Evolutionary conservation across 2,329 filamentous ascomycete genomes (phyloP).

Genomic region (Colletotrichum eremochloae): DNA sequence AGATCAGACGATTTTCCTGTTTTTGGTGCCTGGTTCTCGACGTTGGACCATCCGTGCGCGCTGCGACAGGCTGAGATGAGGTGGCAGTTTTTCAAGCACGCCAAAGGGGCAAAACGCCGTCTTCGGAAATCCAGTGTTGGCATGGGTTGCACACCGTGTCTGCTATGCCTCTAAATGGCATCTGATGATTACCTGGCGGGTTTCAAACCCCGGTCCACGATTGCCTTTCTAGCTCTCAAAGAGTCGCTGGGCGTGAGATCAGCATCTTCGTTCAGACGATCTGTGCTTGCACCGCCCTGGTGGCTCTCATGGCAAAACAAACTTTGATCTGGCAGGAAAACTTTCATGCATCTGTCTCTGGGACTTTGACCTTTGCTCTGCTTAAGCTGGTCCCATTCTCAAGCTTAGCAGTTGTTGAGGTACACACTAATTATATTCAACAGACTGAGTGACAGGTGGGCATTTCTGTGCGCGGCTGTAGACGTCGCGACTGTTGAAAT

Average conservation of each 20-base stretch:
- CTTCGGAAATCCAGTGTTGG: neutral
- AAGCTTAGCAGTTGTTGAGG: neutral
- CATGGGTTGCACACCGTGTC: neutral
- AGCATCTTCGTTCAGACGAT: neutral
- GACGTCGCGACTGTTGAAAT: neutral
- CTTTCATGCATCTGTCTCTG: neutral
- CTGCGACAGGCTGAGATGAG: neutral
- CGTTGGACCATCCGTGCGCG: constrained; percentile 28
- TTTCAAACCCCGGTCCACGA: constrained; percentile 1
- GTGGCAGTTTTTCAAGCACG: constrained; percentile 2
- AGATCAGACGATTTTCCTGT: neutral
- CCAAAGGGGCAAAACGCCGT: constrained; percentile 25
- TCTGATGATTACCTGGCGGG: constrained; percentile 13
- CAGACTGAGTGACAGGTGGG: neutral
- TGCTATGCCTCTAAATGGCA: neutral
- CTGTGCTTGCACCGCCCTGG: neutral
- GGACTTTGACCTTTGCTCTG: neutral
- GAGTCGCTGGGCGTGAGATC: neutral
- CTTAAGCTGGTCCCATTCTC: neutral
- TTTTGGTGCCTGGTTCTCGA: neutral
- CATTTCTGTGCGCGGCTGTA: neutral
- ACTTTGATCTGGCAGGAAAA: neutral
- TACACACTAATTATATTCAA: neutral
- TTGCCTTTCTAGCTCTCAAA: neutral
- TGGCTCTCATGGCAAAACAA: neutral